Conservation (phyloP, 2,329 filamentous ascomycete species). For the Fusarium mundagurra region DNA sequence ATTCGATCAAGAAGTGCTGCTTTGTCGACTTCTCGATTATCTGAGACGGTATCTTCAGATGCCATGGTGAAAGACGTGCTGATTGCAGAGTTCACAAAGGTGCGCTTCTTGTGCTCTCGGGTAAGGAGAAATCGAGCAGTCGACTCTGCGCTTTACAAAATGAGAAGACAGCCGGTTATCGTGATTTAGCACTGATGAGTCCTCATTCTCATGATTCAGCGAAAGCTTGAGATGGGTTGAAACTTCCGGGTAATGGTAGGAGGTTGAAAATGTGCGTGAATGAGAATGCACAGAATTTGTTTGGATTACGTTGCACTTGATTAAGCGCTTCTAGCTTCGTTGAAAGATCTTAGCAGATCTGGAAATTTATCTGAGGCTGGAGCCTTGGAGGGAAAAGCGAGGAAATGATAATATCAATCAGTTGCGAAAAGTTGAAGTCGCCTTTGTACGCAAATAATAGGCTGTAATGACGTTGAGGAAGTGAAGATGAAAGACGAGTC, state of each 20-base stretch:
- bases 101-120: neutral
- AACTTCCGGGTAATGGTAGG: neutral
- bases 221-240: neutral
- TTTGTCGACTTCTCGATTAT: slow-evolving; percentile 38
- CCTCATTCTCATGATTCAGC: neutral
- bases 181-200: neutral
- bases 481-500: slow-evolving; percentile 8
- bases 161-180: neutral
- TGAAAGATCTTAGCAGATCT: neutral
- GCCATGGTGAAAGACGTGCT: slow-evolving; percentile 38
- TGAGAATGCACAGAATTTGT: neutral
- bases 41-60: slow-evolving; percentile 32
- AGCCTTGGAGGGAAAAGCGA: neutral
- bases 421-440: neutral
- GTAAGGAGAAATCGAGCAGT: neutral
- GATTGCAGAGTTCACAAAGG: neutral
- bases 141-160: neutral
- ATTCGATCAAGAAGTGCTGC: slow-evolving; percentile 43
- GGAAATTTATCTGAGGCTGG: neutral
- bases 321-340: neutral
- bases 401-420: neutral
- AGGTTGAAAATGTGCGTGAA: slow-evolving; percentile 13
- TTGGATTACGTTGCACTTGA: slow-evolving; percentile 8
- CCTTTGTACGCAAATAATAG: neutral
- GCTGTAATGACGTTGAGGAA: slow-evolving; percentile 31